These are phyloP conservation scores for Balakata baccata DNA, from an alignment of 345 rosid species.

Conservation along the genomic window DNA sequence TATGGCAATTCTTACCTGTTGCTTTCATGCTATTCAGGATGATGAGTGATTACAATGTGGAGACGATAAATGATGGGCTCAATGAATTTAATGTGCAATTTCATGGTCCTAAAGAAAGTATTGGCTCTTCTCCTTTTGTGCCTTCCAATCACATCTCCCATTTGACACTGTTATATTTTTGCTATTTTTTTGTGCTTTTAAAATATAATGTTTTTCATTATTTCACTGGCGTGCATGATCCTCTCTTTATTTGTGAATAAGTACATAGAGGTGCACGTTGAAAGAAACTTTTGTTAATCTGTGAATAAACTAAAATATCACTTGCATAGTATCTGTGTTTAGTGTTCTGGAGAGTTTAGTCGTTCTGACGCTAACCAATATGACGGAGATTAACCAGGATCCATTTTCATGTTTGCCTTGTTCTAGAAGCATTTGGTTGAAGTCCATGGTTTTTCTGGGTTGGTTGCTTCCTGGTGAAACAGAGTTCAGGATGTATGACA, in stretches of 20 bases:
- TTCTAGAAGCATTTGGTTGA: no score
- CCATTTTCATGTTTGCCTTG: no score
- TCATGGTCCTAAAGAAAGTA: conserved; percentile 79
- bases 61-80: conserved; percentile 68
- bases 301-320: no score
- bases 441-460: no score
- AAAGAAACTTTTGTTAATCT: no score
- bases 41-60: conserved; percentile 77
- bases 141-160: conserved; percentile 6
- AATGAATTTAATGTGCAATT: conserved; percentile 69
- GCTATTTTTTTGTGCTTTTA: background rate
- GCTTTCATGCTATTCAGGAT: conserved; percentile 45
- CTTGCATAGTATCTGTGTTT: no score
- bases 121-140: conserved; percentile 14
- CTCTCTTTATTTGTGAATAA: no score
- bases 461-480: no score
- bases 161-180: background rate
- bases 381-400: no score
- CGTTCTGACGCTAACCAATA: no score
- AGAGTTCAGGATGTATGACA: background rate
- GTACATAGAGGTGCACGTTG: no score
- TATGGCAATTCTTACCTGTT: conserved; percentile 13
- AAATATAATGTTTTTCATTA: background rate
- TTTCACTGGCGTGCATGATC: background rate
- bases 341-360: no score